phyloP scores from a whole-genome alignment of 495 filamentous ascomycete species.

The Tuber microsphaerosporum region DNA sequence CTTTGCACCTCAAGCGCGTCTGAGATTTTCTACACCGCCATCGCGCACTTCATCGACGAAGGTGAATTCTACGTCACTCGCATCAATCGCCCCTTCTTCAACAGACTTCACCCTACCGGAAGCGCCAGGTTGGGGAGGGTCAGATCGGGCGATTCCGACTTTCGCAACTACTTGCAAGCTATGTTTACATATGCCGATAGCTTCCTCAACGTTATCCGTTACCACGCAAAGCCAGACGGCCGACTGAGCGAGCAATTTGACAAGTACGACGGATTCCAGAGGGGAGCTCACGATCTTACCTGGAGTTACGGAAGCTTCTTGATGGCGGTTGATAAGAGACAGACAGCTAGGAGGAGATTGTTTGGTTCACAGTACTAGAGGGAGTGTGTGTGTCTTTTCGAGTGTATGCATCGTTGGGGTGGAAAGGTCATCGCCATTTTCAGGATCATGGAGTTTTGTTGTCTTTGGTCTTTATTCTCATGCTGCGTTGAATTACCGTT shows the following conservation, averaged over 20 bases:
- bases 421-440: background rate
- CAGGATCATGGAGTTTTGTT: background rate
- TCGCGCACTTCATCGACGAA: constrained; percentile 30
- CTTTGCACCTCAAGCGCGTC: constrained; percentile 46
- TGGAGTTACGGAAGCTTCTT: constrained; percentile 46
- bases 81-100: constrained; percentile 42
- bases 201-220: constrained; percentile 43
- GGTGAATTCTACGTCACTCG: constrained; percentile 34
- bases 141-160: constrained; percentile 26
- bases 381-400: background rate
- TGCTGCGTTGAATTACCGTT: background rate
- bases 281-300: constrained; percentile 44
- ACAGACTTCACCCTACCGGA: constrained; percentile 19
- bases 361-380: background rate
- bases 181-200: constrained; percentile 41
- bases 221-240: constrained; percentile 40
- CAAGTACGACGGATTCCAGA: constrained; percentile 41
- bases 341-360: constrained; percentile 14
- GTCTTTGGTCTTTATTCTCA: background rate
- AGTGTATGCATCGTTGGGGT: background rate
- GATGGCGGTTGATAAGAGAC: constrained; percentile 38
- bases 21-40: constrained; percentile 41
- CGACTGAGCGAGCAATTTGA: constrained; percentile 45
- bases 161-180: constrained; percentile 34
- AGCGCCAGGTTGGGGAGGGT: constrained; percentile 28